Conservation (phyloP, 768 basidiomycete species). For the Mycena rosella region DNA sequence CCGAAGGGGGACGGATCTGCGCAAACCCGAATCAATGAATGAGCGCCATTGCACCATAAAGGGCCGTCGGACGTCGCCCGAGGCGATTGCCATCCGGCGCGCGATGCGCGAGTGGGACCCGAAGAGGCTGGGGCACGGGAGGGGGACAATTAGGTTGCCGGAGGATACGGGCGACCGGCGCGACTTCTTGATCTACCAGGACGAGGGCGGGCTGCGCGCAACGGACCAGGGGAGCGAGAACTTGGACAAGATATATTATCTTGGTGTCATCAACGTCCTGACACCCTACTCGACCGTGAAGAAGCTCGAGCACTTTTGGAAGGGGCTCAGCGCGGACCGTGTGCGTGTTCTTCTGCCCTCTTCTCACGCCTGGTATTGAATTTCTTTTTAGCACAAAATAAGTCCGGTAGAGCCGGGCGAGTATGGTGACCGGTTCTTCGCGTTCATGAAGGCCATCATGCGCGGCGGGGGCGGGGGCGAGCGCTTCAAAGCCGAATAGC, state of each 20-base stretch:
- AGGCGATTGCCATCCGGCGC: slow-evolving; percentile 87
- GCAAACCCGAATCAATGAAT: no score
- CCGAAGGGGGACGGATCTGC: no score
- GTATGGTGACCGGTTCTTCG: slow-evolving; percentile 91
- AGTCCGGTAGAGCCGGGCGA: slow-evolving; percentile 91
- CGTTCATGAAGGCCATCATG: slow-evolving; percentile 89
- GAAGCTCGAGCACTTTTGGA: slow-evolving; percentile 91
- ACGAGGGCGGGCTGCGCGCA: slow-evolving; percentile 93
- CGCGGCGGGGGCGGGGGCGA: slow-evolving; percentile 79
- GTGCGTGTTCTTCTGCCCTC: slow-evolving; percentile 63
- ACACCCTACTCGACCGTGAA: slow-evolving; percentile 89
- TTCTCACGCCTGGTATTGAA: slow-evolving; percentile 21
- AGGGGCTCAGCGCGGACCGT: slow-evolving; percentile 87
- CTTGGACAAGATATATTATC: slow-evolving; percentile 88
- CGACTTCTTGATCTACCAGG: slow-evolving; percentile 94
- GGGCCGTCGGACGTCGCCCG: slow-evolving; percentile 69
- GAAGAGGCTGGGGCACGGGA: slow-evolving; percentile 68
- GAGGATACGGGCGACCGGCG: slow-evolving; percentile 73
- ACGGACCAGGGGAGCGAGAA: slow-evolving; percentile 87
- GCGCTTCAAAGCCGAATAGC: slow-evolving; percentile 49
- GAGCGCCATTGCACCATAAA: no score
- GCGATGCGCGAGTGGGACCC: slow-evolving; percentile 89
- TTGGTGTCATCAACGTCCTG: slow-evolving; percentile 96
- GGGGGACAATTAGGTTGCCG: slow-evolving; percentile 64
- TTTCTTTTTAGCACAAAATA: slow-evolving; percentile 82